Conservation (phyloP, 352 stramenopile species). For the Globisporangium splendens region DNA sequence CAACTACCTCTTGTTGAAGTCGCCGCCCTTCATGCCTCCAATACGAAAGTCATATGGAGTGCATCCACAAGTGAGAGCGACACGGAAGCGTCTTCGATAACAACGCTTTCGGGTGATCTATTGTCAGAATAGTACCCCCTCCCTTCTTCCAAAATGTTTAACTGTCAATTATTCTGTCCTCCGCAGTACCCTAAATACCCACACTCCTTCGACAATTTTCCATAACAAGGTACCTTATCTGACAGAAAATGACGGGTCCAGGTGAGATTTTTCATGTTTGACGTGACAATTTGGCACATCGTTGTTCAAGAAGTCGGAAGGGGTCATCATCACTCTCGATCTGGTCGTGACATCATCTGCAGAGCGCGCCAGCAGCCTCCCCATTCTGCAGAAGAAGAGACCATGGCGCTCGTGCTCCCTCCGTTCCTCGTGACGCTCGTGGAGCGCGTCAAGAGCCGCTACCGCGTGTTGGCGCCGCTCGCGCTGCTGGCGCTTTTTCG, state of each 20-base stretch:
- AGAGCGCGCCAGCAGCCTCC: too few relatives aligned
- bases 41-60: too few relatives aligned
- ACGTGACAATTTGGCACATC: not conserved
- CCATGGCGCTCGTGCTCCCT: slow-evolving; percentile 8
- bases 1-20: too few relatives aligned
- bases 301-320: too few relatives aligned
- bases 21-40: too few relatives aligned
- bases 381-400: not conserved
- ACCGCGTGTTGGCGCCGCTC: slow-evolving; percentile 33
- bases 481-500: slow-evolving; percentile 38
- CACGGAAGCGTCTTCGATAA: too few relatives aligned
- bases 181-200: not conserved
- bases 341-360: too few relatives aligned
- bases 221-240: not conserved
- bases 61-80: too few relatives aligned
- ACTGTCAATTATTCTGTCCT: not conserved
- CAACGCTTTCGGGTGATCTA: too few relatives aligned
- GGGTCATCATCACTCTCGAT: too few relatives aligned
- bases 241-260: not conserved
- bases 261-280: not conserved
- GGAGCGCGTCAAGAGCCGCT: slow-evolving; percentile 22
- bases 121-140: not conserved
- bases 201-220: not conserved
- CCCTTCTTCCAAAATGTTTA: too few relatives aligned
- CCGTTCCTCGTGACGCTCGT: slow-evolving; percentile 21